Conservation (phyloP, 768 basidiomycete genomes). For the Mycena indigotica region DNA sequence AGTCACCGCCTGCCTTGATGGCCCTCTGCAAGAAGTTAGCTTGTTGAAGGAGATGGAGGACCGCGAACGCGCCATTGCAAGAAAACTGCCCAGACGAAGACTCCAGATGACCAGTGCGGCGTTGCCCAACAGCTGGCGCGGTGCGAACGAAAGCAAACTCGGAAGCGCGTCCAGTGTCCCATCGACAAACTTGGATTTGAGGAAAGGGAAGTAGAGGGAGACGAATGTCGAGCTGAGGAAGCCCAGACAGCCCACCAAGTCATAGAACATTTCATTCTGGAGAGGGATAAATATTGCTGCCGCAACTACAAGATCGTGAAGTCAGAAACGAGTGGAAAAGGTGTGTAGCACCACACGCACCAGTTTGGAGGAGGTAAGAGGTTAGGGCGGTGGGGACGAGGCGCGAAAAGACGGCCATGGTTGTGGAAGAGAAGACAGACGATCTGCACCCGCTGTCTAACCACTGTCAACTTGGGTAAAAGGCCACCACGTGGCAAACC, state of each 20-base stretch:
- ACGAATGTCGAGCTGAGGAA: slow-evolving; percentile 63
- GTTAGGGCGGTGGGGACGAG: neutral
- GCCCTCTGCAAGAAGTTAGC: slow-evolving; percentile 36
- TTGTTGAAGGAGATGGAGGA: neutral
- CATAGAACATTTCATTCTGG: slow-evolving; percentile 66
- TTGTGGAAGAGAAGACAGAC: too few relatives aligned
- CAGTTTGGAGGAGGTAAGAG: neutral
- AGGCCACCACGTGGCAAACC: too few relatives aligned
- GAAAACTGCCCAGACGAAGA: slow-evolving; percentile 60
- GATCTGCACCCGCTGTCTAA: too few relatives aligned
- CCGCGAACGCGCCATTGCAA: slow-evolving; percentile 46
- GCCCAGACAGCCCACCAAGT: slow-evolving; percentile 67
- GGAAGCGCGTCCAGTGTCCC: slow-evolving; percentile 42
- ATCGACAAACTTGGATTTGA: slow-evolving; percentile 53
- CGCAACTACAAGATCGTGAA: slow-evolving; percentile 33
- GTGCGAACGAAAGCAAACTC: slow-evolving; percentile 50
- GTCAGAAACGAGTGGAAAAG: too few relatives aligned
- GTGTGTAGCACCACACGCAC: neutral
- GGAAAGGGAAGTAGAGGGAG: slow-evolving; percentile 62
- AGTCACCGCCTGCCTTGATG: slow-evolving; percentile 61
- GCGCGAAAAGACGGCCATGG: neutral
- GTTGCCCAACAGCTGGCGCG: slow-evolving; percentile 61
- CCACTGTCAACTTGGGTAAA: too few relatives aligned
- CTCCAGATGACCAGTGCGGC: slow-evolving; percentile 64
- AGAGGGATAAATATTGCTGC: slow-evolving; percentile 67